phyloP scores from a whole-genome alignment of 805 yeast genomes.

The Candida arabinofermentans region DNA sequence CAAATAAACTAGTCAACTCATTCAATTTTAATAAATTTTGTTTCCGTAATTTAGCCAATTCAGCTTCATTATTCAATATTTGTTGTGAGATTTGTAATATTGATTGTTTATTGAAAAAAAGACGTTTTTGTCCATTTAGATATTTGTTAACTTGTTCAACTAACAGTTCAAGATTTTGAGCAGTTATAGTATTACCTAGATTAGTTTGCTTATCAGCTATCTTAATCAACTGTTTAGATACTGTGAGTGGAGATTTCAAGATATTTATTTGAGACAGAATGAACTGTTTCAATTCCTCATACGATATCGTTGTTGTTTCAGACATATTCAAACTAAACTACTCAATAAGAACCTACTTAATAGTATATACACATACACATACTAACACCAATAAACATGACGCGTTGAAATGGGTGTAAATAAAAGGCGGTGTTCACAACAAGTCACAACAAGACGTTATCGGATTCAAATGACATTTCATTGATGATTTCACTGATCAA shows the following conservation, averaged over 20 bases:
- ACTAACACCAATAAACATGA: neutral
- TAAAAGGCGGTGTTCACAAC: neutral
- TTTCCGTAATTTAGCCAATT: constrained; percentile 8
- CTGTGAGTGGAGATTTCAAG: constrained; percentile 14
- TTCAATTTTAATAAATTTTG: constrained; percentile 24
- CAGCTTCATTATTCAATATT: constrained; percentile 23
- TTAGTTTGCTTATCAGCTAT: constrained; percentile 3
- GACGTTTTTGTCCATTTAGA: constrained; percentile 15
- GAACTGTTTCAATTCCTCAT: constrained; percentile 23
- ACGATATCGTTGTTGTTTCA: constrained; percentile 12
- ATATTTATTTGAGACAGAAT: constrained; percentile 22
- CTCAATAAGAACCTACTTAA: neutral
- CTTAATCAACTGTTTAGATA: constrained; percentile 14
- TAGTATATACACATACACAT: neutral
- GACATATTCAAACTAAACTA: neutral
- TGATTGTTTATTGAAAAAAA: constrained; percentile 29
- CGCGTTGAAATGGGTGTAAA: neutral
- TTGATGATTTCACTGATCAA: neutral
- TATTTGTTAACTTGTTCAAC: constrained; percentile 9
- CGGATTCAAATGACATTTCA: constrained; percentile 9
- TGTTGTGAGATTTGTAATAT: constrained; percentile 28
- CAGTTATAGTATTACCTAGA: constrained; percentile 4
- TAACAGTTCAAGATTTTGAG: neutral
- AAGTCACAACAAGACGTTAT: constrained; percentile 4
- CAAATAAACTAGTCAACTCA: constrained; percentile 25